A percentile compares a stretch with the other conserved stretches of the same genome.
phyloP scores from a whole-genome alignment of 345 rosid genomes.

The Rhizophora mangle region DNA sequence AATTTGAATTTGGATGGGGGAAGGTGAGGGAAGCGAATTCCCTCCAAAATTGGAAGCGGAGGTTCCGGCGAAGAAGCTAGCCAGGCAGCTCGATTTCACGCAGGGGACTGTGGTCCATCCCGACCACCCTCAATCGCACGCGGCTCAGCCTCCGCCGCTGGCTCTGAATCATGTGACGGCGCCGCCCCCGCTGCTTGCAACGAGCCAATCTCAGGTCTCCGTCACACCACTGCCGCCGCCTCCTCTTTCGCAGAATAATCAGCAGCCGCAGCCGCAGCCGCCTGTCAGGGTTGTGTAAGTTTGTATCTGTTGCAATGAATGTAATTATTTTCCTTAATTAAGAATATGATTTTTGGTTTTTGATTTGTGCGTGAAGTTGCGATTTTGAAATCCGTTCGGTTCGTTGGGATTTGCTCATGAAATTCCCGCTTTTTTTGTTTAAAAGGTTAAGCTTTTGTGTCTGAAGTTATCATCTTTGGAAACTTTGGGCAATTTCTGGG shows the following conservation, averaged over 20 bases:
- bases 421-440: neutral
- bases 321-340: neutral
- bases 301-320: neutral
- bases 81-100: slow-evolving; percentile 94
- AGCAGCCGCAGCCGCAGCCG: slow-evolving; percentile 36
- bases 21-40: slow-evolving; percentile 66
- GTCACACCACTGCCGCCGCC: slow-evolving; percentile 15
- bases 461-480: neutral
- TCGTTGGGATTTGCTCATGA: neutral
- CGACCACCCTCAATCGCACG: slow-evolving; percentile 48
- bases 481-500: neutral
- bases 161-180: slow-evolving; percentile 8
- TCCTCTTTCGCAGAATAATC: slow-evolving; percentile 20
- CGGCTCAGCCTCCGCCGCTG: slow-evolving; percentile 18
- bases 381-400: neutral
- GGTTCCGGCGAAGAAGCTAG: slow-evolving; percentile 65
- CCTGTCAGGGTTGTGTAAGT: slow-evolving; percentile 61
- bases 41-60: slow-evolving; percentile 47
- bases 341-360: neutral
- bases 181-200: neutral
- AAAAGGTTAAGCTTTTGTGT: neutral
- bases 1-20: slow-evolving; percentile 42
- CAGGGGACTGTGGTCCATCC: slow-evolving; percentile 43
- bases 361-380: neutral
- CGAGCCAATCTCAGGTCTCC: slow-evolving; percentile 21